Percentiles rank a stretch among this genome's conserved stretches.
Conservation (phyloP, 305 asterid genomes). For the Vinca major region DNA sequence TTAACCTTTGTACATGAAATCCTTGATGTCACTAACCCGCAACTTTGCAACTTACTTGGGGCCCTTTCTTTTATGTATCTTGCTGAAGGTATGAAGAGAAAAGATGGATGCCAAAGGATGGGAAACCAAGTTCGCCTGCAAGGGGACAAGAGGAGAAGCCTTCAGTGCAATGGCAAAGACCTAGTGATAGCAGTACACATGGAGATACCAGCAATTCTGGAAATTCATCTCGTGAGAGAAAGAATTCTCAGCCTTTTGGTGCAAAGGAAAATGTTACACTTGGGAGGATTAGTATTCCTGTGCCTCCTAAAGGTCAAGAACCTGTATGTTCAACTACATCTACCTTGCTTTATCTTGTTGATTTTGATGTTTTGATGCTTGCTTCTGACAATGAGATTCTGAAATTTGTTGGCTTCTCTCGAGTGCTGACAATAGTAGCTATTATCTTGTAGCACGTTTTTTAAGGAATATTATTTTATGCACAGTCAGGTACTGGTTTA, state of each 20-base stretch:
- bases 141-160: conserved; percentile 51
- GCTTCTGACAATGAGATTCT: not conserved
- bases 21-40: conserved; percentile 13
- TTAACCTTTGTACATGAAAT: not conserved
- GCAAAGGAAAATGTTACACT: conserved; percentile 41
- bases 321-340: conserved; percentile 41
- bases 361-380: not conserved
- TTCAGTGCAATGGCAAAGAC: conserved; percentile 55
- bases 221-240: conserved; percentile 47
- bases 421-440: not conserved
- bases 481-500: not conserved
- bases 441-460: not conserved
- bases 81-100: conserved; percentile 82
- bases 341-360: not conserved
- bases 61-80: conserved; percentile 13
- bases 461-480: too few species aligned
- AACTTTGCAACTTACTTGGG: conserved; percentile 19
- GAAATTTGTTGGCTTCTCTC: not conserved
- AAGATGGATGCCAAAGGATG: conserved; percentile 86
- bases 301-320: conserved; percentile 70
- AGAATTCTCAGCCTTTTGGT: conserved; percentile 33
- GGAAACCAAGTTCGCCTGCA: conserved; percentile 51
- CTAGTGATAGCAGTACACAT: conserved; percentile 52
- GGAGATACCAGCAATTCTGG: conserved; percentile 40
- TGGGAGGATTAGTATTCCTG: conserved; percentile 48